phyloP scores from a whole-genome alignment of 805 yeast genomes.

The Schwanniomyces vanrijiae region DNA sequence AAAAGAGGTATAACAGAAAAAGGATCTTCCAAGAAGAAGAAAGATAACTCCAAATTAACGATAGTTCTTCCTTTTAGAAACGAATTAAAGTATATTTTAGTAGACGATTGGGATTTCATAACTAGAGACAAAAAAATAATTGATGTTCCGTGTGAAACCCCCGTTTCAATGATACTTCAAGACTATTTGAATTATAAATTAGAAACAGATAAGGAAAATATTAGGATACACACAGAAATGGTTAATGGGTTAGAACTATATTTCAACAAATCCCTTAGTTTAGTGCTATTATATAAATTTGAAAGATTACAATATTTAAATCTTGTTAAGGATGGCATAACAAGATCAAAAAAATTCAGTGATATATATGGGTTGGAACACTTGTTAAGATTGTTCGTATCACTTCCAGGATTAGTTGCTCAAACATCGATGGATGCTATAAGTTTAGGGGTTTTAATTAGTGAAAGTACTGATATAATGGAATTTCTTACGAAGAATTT shows the following conservation, averaged over 20 bases:
- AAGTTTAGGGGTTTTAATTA: constrained; percentile 55
- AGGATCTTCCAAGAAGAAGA: constrained; percentile 4
- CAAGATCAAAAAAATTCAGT: constrained; percentile 31
- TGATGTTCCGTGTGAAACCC: constrained; percentile 57
- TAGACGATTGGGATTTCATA: constrained; percentile 91
- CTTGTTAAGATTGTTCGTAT: constrained; percentile 69
- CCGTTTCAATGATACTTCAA: constrained; percentile 53
- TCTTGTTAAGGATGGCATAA: constrained; percentile 37
- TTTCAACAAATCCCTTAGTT: constrained; percentile 72
- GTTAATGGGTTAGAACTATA: constrained; percentile 66
- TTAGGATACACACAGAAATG: constrained; percentile 59
- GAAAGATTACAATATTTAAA: constrained; percentile 74
- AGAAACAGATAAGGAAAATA: constrained; percentile 11
- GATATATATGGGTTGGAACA: constrained; percentile 80
- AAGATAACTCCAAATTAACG: constrained; percentile 29
- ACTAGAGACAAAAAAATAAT: constrained; percentile 78
- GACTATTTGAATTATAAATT: constrained; percentile 44
- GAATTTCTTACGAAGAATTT: constrained; percentile 49
- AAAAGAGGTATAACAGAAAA: constrained; percentile 1
- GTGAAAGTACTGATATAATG: constrained; percentile 55
- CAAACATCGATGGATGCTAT: constrained; percentile 81
- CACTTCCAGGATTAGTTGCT: constrained; percentile 80
- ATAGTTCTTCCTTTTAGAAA: constrained; percentile 62
- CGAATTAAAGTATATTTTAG: constrained; percentile 65
- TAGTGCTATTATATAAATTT: constrained; percentile 67